A percentile compares a stretch with the other conserved stretches of the same genome.
Conservation (phyloP, 2,329 filamentous ascomycete genomes). For the Penicillium sp. region DNA sequence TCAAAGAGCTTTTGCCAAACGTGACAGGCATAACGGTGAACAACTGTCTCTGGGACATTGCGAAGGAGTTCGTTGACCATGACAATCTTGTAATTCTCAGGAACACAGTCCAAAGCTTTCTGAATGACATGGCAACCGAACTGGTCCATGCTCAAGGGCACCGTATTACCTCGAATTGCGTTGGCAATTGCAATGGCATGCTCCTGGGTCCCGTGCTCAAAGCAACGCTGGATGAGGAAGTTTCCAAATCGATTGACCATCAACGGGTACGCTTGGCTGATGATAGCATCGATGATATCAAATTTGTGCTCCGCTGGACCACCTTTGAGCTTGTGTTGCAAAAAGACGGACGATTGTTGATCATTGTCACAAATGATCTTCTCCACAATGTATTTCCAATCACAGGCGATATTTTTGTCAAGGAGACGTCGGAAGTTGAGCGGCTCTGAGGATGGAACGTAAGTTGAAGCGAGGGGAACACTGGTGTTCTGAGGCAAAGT, state of each 20-base stretch:
- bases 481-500: conserved; percentile 13
- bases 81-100: conserved; percentile 93
- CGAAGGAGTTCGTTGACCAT: conserved; percentile 98
- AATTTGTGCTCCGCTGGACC: conserved; percentile 93
- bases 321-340: conserved; percentile 98
- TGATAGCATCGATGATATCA: conserved; percentile 94
- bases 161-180: conserved; percentile 85
- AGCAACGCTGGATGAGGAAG: conserved; percentile 96
- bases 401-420: conserved; percentile 92
- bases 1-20: conserved; percentile 99
- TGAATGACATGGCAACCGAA: conserved; percentile 98
- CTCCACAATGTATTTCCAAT: conserved; percentile 99
- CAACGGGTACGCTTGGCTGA: conserved; percentile 84
- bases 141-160: conserved; percentile 94
- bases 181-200: conserved; percentile 93
- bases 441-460: conserved; percentile 80
- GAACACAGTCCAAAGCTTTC: conserved; percentile 96
- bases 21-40: conserved; percentile 97
- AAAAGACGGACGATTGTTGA: conserved; percentile 96
- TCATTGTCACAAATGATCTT: conserved; percentile 99
- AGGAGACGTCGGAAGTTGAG: conserved; percentile 93
- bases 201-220: conserved; percentile 92
- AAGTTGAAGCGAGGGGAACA: conserved; percentile 62
- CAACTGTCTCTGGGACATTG: conserved; percentile 93
- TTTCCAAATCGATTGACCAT: conserved; percentile 99